Evolutionary conservation across 1,139 yeast genomes (phyloP), one percentile per base, ranked within the genome.

Genomic region (Scheffersomyces titani): DNA sequence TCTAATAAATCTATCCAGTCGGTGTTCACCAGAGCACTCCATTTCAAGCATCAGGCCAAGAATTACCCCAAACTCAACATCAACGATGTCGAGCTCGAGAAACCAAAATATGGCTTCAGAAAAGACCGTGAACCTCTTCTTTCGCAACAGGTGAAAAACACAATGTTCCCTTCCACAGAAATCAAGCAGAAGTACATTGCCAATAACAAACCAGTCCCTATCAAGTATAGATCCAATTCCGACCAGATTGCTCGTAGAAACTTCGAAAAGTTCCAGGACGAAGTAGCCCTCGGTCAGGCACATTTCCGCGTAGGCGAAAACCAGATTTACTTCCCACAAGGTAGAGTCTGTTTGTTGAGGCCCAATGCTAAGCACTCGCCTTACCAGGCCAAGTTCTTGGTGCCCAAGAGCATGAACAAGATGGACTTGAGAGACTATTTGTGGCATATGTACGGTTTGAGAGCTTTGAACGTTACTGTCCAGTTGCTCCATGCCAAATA

Each of bases 361-460:
- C 97, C 97, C 51, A 90, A 90, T 68, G 97, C 98, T 21, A 91
- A 91, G 70, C 97, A 91, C 73, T 90, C 97, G 0, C 98, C 98
- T 54, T 92, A 88, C 74, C 98, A 92, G 73, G 98, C 98, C 53
- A 92, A 92, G 73, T 93, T 93, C 70, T 85, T 90, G 63, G 98
- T 93, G 44, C 98, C 98, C 22, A 86, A 91, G 69, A 85, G 90
- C 59, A 92, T 92, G 81, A 93, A 93, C 77, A 92, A 92, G 73
- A 80, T 92, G 76, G 98, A 92, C 70, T 81, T 93, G 64, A 83
- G 98, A 72, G 98, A 93, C 76, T 93, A 93, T 69, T 80, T 93
- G 63, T 93, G 88, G 85, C 87, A 92, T 68, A 80, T 93, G 5
- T 93, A 93, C 68, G 97, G 97, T 2, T 80, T 93, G 63, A 82